Evolutionary conservation across 805 yeast species (phyloP), one percentile per base, ranked within the genome.

Genomic region (Lipomyces sp.): DNA sequence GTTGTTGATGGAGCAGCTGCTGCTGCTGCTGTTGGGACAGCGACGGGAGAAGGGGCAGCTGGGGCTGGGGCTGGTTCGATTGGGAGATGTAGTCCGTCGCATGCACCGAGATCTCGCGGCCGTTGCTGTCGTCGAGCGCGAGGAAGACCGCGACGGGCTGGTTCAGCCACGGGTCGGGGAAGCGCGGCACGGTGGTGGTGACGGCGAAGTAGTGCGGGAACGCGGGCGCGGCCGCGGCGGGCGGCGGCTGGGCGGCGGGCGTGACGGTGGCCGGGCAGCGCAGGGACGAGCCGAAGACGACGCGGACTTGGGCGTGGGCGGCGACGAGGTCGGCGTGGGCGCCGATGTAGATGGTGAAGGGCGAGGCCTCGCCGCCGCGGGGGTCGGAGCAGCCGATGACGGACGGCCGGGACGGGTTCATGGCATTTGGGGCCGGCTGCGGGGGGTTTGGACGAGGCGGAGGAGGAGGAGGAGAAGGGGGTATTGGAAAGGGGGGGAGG

Each of bases 341-440:
- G 31, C 41, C 45, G 34, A 53, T 43, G 41, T 48, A 49, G 51
- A 53, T 55, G 33, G 48, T 24, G 51, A 53, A 49, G 39, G 49
- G 39, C 11, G 51, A 16, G 45, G 51, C 53, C 13, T 45, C 55
- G 34, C 32, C 22, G 35, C 57, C 57, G 41, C 45, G 47, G 10
- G 53, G 54, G 39, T 49, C 54, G 14, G 57, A 53, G 54, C 45
- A 53, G 51, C 45, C 54, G 39, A 48, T 21, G 42, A 53, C 51
- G 51, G 36, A 37, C 16, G 57, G 57, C n/a, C n/a, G n/a, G 31
- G 43, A 49, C 31, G 21, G 33, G 40, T 18, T 6, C 29, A 26
- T 26, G 10, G 29, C 29, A 26, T 26, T n/a, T n/a, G n/a, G n/a
- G n/a, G n/a, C n/a, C n/a, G n/a, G n/a, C n/a, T n/a, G n/a, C n/a